A percentile compares a stretch with the other conserved stretches of the same genome.
Evolutionary conservation across 805 yeast genomes (phyloP).

Genomic region (Metschnikowia noctiluminum): DNA sequence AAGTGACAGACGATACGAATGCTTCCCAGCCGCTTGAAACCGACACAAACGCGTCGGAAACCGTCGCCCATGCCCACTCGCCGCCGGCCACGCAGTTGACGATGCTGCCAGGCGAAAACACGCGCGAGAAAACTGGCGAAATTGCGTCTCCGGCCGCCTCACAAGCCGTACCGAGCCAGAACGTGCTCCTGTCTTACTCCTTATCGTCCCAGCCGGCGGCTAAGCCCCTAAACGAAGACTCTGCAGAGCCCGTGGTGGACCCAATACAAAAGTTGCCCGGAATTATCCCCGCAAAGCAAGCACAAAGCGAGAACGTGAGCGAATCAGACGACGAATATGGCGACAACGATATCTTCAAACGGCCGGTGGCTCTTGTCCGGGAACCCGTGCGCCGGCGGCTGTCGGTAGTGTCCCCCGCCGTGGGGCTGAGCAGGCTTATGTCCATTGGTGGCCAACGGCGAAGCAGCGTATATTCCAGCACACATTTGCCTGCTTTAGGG

Average conservation of each 20-base stretch:
- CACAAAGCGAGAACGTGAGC: conserved; percentile 8
- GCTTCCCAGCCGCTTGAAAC: neutral
- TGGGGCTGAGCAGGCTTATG: too few species aligned
- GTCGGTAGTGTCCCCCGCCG: too few species aligned
- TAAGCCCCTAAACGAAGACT: neutral
- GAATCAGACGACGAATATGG: conserved; percentile 19
- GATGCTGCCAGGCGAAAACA: neutral
- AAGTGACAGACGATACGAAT: neutral
- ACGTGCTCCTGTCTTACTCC: conserved; percentile 1
- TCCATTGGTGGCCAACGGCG: conserved; percentile 12
- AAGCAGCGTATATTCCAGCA: conserved; percentile 22
- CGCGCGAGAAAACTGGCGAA: neutral
- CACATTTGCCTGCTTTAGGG: conserved; percentile 20
- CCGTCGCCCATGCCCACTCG: neutral
- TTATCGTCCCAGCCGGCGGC: neutral
- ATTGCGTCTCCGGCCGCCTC: neutral
- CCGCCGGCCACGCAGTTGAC: conserved; percentile 5
- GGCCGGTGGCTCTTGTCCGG: conserved; percentile 15
- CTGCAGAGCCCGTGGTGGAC: conserved; percentile 23
- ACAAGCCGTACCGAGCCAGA: neutral
- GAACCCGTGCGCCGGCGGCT: neutral
- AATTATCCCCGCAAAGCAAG: neutral
- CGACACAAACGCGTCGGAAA: neutral
- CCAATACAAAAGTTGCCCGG: conserved; percentile 22
- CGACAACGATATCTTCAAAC: conserved; percentile 32